Evolutionary conservation across 1,284 basidiomycete genomes (phyloP).

Genomic region (Xanthoconium separans): DNA sequence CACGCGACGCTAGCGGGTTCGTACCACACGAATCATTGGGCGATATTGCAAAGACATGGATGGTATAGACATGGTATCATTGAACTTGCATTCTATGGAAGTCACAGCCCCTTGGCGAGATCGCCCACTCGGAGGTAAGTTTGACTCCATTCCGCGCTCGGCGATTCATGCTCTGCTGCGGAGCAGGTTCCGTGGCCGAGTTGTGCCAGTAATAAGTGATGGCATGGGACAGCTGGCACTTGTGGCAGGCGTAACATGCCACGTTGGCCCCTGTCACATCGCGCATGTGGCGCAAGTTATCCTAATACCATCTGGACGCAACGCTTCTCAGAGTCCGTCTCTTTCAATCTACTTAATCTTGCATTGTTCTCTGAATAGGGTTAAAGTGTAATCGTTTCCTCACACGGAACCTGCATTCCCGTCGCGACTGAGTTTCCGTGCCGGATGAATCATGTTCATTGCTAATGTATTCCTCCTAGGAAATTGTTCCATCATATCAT

Average conservation of each 20-base stretch:
- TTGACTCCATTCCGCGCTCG: conserved; percentile 9
- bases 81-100: conserved; percentile 15
- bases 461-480: conserved; percentile 4
- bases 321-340: conserved; percentile 2
- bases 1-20: background rate
- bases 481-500: background rate
- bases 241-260: conserved; percentile 10
- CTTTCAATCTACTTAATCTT: conserved; percentile 20
- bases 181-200: conserved; percentile 6
- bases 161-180: conserved; percentile 10
- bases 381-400: conserved; percentile 15
- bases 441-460: conserved; percentile 4
- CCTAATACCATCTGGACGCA: background rate
- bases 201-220: background rate
- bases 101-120: conserved; percentile 1
- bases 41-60: background rate
- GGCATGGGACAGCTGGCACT: background rate
- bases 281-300: conserved; percentile 7
- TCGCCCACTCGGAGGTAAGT: conserved; percentile 3
- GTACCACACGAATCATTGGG: background rate
- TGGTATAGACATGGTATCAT: conserved; percentile 13
- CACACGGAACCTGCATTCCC: conserved; percentile 10
- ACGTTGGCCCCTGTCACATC: conserved; percentile 9
- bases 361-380: conserved; percentile 27
- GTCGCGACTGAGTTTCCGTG: conserved; percentile 16